Base-by-base conservation (phyloP, 1,139 yeast species). In the Zygosaccharomyces sapae region DNA sequence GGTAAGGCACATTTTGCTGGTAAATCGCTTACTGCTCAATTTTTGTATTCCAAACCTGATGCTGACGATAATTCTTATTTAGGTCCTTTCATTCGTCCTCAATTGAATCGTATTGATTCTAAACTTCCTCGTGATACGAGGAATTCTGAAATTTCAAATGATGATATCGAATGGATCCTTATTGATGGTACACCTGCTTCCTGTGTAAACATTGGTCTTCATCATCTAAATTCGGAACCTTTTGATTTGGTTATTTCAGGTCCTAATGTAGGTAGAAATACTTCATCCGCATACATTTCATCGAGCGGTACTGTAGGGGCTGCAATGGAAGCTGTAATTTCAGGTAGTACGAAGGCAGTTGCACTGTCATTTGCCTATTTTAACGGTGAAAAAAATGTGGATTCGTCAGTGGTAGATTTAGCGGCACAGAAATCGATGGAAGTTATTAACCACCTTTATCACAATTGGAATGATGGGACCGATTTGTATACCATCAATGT, bases 221-320 rank as follows among this genome's bases (percentile, higher is more conserved):
- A 88, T 62, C 90, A 87, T 64, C 75, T 82, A 30, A 70, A 75
- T 16, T 75, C 76, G 52, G 74, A 75, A 9, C 84, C 86, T 0
- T 79, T 88, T 20, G 97, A 92, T 68, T 71, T 92, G 53, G 96
- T 92, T 3, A 67, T 92, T 18, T 85, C 95, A 47, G 98, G 98
- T 0, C 98, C 98, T 5, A 92, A 92, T 65, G 92, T 85, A 57
- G 98, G 98, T 24, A 80, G 95, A 62, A 92, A 92, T 67, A 82
- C 96, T 2, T 80, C 92, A 33, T 88, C 94, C 12, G 77, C 92
- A 39, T 92, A 89, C 65, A 86, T 89, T 48, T 77, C 92, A 61
- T 81, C 96, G 8, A 83, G 94, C 57, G 98, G 98, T n/a, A 92
- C 98, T 1, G 86, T 92, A 22, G 98, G 98, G 22, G 97, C 96